Evolutionary conservation across 225 moss, liverwort and hornwort genomes (phyloP), one percentile per base, ranked within the genome.

Genomic region (Physcomitrellopsis africana): DNA sequence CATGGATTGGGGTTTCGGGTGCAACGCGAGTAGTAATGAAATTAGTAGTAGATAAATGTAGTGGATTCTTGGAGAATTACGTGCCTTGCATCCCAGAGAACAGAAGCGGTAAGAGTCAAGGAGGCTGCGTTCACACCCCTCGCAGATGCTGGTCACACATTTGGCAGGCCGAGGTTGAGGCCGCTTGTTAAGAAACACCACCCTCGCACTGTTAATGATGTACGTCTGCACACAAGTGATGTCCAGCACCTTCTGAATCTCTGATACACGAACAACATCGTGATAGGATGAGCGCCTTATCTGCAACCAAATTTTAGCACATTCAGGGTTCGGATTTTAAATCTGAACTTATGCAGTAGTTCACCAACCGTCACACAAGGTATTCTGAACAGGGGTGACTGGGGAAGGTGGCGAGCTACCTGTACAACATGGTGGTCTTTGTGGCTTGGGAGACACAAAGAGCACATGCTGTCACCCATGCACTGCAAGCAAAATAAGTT

Each of bases 231-330:
- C 89, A 17, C 86, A 87, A 10, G 81, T 63, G 55, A 94, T 86
- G 67, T 94, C 91, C 77, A 94, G 63, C 59, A 94, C 82, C 83
- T 88, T 91, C 73, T 87, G 89, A 69, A 94, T 83, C 83, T 94
- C 93, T 11, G 85, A 82, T 8, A 91, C 85, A 44, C 89, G 83
- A 59, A 94, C 88, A 16, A 94, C 93, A 66, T 94, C 91, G 60
- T 94, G 93, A 76, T 94, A 94, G 46, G 93, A 94, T 24, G 93
- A 94, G 20, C 93, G 91, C 41, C 93, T 86, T 60, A 94, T 91
- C 93, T 93, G 84, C 72, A 81, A 60, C 15, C 10, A 67, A n/a
- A 5, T 27, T 41, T 43, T 15, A 15, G 58, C 19, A 14, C 10
- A 0, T n/a, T 62, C 51, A 29, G 11, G 43, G 5, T 49, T 37